phyloP scores from a whole-genome alignment of 1,284 basidiomycete genomes.

The Grifola frondosa region DNA sequence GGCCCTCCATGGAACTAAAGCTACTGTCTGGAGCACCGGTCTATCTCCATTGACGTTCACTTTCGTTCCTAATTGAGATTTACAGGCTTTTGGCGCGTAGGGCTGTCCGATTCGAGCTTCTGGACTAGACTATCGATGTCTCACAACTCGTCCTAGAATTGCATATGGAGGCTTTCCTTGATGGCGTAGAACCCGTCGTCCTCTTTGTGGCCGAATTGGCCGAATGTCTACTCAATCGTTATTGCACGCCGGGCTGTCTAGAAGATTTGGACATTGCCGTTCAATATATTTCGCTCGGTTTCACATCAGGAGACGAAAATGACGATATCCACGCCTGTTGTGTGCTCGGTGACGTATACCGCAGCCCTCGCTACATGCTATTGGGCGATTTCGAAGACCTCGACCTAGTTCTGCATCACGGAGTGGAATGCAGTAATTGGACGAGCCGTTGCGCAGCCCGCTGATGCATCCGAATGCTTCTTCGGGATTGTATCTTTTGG shows the following conservation, averaged over 20 bases:
- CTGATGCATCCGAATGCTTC: constrained; percentile 1
- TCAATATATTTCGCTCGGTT: not conserved
- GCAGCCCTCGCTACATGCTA: constrained; percentile 3
- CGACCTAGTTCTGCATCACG: constrained; percentile 4
- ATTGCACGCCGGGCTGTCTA: not conserved
- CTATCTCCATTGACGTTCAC: no score
- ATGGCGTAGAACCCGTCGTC: not conserved
- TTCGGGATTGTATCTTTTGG: not conserved
- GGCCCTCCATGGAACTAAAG: no score
- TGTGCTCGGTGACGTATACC: constrained; percentile 1
- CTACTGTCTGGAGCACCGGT: no score
- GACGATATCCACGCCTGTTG: constrained; percentile 2
- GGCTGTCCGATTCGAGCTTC: not conserved
- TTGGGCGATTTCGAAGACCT: constrained; percentile 3
- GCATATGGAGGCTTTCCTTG: not conserved
- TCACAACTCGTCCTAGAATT: not conserved
- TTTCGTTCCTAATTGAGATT: no score
- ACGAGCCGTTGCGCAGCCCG: not conserved
- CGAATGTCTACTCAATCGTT: constrained; percentile 4
- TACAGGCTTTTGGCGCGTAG: constrained; percentile 5
- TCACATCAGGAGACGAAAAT: not conserved
- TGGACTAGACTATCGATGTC: not conserved
- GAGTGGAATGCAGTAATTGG: not conserved
- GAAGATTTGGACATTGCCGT: not conserved
- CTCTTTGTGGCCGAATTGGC: constrained; percentile 7